Base-by-base conservation (phyloP, 148 eudicot species). In the Persicaria tinctoria region DNA sequence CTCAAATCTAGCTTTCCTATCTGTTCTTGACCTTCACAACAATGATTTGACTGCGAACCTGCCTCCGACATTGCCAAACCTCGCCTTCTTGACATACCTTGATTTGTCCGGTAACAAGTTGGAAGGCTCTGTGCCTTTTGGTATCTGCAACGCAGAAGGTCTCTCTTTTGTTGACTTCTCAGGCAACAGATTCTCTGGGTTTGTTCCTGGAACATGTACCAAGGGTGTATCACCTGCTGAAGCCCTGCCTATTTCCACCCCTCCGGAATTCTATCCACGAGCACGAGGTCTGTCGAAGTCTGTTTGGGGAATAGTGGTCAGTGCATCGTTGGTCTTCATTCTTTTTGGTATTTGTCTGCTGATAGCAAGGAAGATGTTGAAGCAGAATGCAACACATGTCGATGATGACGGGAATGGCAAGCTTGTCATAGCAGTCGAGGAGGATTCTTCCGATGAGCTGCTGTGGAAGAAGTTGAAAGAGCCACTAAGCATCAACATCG, bases 401-500 rank as follows among this genome's bases (percentile, higher is more conserved):
- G 84, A 84, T 2, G 76, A 68, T 18, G 55, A 71, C 32, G 80
- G 70, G 55, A 83, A 83, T 55, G 84, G 78, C 69, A 89, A 81
- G 78, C 84, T 82, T 69, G 70, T 82, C 11, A 74, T 48, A 12
- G 46, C 83, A 56, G 69, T 57, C 27, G 95, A 89, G 51, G 76
- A 82, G 13, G 78, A 76, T 16, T 82, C 86, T 54, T 77, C 82
- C 51, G 82, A 83, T 64, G 93, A 80, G 75, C 89, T 86, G 74
- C 55, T 88, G 68, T 64, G 81, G 46, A 90, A 85, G 77, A 90
- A 86, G 73, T 78, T 82, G 46, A 94, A 88, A 83, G 93, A 94
- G 85, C 93, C 98, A 3, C 81, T 90, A 47, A 95, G 97, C 86
- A 95, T 95, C 45, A 95, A 94, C 70, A 73, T 94, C 64, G 98